Percentiles rank a stretch among this genome's conserved stretches.
phyloP scores from a whole-genome alignment of 129 eudicot genomes.

The Flaveria robusta region DNA sequence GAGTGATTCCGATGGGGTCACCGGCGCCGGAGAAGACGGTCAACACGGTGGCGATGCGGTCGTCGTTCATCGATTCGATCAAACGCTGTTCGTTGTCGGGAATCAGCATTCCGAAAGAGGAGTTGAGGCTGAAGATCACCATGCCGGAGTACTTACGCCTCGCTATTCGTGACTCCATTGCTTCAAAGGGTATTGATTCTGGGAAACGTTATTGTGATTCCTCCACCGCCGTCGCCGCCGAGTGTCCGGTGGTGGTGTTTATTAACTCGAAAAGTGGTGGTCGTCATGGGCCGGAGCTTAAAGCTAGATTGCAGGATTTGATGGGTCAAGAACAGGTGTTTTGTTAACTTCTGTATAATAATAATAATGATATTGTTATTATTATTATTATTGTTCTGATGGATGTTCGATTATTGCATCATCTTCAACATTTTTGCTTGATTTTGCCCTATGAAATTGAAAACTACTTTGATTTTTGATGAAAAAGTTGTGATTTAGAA shows the following conservation, averaged over 20 bases:
- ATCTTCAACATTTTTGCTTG: not conserved
- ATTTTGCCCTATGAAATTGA: no score
- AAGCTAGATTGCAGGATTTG: constrained; percentile 63
- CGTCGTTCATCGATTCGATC: constrained; percentile 64
- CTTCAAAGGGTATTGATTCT: constrained; percentile 40
- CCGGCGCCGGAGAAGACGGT: constrained; percentile 36
- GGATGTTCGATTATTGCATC: no score
- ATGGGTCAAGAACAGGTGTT: constrained; percentile 90
- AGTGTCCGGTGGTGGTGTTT: constrained; percentile 76
- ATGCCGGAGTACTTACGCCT: constrained; percentile 67
- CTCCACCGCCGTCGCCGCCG: constrained; percentile 32
- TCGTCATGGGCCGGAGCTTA: constrained; percentile 78
- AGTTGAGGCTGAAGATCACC: constrained; percentile 53
- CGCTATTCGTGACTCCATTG: constrained; percentile 65
- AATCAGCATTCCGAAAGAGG: constrained; percentile 55
- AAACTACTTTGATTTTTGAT: not conserved
- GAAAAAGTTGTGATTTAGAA: not conserved
- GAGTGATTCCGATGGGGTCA: constrained; percentile 30
- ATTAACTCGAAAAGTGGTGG: constrained; percentile 90
- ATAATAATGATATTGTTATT: not conserved
- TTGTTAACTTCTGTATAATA: not conserved
- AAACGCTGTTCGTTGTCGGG: constrained; percentile 62
- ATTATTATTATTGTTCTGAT: no score
- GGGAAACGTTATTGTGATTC: constrained; percentile 35
- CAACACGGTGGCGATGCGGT: constrained; percentile 36